Evolutionary conservation across 1,139 yeast genomes (phyloP).

Genomic region (Protomyces inundatus): DNA sequence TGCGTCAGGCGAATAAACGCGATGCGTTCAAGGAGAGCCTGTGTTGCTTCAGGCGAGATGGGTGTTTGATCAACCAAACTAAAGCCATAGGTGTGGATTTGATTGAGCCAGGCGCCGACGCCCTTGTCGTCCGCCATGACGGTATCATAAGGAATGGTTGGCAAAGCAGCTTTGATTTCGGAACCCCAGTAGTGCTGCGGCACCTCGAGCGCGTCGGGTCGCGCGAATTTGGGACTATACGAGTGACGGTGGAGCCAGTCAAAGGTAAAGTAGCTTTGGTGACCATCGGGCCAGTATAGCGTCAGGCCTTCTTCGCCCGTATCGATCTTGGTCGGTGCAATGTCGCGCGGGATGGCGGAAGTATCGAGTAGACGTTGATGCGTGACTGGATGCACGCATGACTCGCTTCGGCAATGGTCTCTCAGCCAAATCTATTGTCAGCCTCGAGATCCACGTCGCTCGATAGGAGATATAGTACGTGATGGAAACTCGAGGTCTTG

Average conservation of each 20-base stretch:
- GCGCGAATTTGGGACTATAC: conserved; percentile 50
- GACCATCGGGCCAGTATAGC: conserved; percentile 40
- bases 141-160: conserved; percentile 49
- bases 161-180: conserved; percentile 46
- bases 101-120: conserved; percentile 55
- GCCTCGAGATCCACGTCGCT: not conserved
- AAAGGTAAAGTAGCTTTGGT: conserved; percentile 46
- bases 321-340: conserved; percentile 40
- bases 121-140: conserved; percentile 48
- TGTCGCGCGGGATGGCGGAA: conserved; percentile 49
- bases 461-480: conserved; percentile 31
- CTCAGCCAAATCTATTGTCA: conserved; percentile 52
- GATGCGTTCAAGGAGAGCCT: conserved; percentile 54
- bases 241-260: conserved; percentile 59
- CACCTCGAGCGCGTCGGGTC: conserved; percentile 32
- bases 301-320: conserved; percentile 31
- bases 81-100: conserved; percentile 57
- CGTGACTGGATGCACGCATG: conserved; percentile 56
- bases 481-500: conserved; percentile 42
- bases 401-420: conserved; percentile 62
- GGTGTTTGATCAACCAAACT: conserved; percentile 63
- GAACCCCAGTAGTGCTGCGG: conserved; percentile 47
- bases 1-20: conserved; percentile 67
- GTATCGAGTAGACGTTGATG: conserved; percentile 62
- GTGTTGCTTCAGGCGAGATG: conserved; percentile 56